Base-by-base conservation (phyloP, 257 asterid species). In the Solanum medicagineum region DNA sequence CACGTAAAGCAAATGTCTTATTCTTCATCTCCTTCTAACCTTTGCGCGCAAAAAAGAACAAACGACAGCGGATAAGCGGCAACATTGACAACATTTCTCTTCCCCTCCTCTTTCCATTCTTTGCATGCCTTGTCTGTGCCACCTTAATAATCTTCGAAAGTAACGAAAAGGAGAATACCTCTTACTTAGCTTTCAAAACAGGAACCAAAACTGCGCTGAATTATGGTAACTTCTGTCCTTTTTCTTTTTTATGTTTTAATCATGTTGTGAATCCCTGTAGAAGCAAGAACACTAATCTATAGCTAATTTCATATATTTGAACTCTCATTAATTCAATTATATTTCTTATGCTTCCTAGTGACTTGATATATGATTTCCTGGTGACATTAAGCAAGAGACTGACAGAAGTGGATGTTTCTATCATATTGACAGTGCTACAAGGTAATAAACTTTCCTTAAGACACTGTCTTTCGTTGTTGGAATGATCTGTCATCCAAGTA, bases 371-470 rank as follows among this genome's bases (percentile, higher is more conserved):
- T 81, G 99, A 97, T 91, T 97, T 95, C 95, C 71, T 97, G 90
- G 91, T 90, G 88, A 89, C 88, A 90, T 97, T 97, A 60, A 96
- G 98, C 91, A 95, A 92, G 92, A 90, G 97, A 90, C 87, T 97
- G 89, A 94, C 97, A 45, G 99, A 97, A 94, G 94, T 93, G 86
- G 99, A 97, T 83, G 98, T 97, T 86, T 92, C 98, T 81, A 97
- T 96, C 70, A 91, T 97, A 88, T 85, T 92, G 92, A 93, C 98
- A 55, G 91, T 92, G 84, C 86, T 97, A 87, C 97, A 95, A 88
- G 91, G 99, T 97, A 91, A 71, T 79, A 16, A 53, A 51, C 44
- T 79, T 26, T 24, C 17, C 83, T 51, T 73, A 26, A 14, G 9
- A 16, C 47, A 14, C 15, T 4, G 17, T 54, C 49, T 77, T 97